Base-by-base conservation (phyloP, 129 eudicot genomes). In the Logfia minima region DNA sequence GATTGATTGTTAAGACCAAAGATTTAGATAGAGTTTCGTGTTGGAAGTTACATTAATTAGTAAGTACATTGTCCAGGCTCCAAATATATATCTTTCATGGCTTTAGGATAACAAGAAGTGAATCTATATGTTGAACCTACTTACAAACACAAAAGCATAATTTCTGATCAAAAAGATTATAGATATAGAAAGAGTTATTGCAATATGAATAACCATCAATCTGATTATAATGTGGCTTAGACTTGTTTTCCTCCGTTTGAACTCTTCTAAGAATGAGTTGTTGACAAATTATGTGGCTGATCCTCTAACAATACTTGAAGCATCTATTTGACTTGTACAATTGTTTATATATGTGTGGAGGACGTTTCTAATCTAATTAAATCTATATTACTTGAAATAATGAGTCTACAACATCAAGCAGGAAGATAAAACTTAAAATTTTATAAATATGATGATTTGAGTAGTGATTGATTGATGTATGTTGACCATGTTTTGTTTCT, bases 101-200 rank as follows among this genome's bases (percentile, higher is more conserved):
- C 22, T 43, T 65, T 64, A 75, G 63, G 64, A 14, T 63, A n/a
- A 29, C 24, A 75, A 28, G 10, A 26, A 75, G 64, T 19, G 14
- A 21, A 48, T 29, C 22, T 31, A 32, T 66, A 45, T 6, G 55
- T 19, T 51, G 51, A 76, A 51, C 28, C 22, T 76, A 4, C 73
- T 31, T 65, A 56, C 53, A 76, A 51, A 11, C 26, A 51, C 66
- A 18, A 51, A 76, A 51, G 10, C 64, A 31, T 71, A 18, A 22
- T 51, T 26, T 52, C 26, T 68, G 53, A 37, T 45, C 0, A 11
- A 45, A 45, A 45, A 11, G 4, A 45, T 48, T 4, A 48, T 48
- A 48, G n/a, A 41, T 9, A 41, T 41, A 9, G 48, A 41, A 41
- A 41, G 53, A 45, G 55, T 5, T 14, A 48, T 48, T 10, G 11